These are phyloP conservation scores for Rhododendron simsii DNA, from an alignment of 148 eudicot species.

Conservation along the genomic window DNA sequence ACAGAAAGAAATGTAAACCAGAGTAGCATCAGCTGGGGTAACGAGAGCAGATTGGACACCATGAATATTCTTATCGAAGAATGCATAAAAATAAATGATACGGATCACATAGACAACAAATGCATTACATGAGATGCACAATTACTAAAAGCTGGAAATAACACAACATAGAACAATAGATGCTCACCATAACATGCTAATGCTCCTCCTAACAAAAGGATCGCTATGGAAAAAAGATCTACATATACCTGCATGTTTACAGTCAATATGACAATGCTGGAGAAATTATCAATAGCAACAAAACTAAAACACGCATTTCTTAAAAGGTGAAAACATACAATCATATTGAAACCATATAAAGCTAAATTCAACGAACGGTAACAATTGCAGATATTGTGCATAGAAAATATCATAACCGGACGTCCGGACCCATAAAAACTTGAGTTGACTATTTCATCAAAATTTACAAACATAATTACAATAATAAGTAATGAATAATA, in stretches of 20 bases:
- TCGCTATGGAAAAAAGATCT: slow-evolving; percentile 51
- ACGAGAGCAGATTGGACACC: not conserved
- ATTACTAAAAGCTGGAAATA: not conserved
- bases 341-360: not conserved
- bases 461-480: not conserved
- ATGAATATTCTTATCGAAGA: not conserved
- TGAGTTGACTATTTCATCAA: not conserved
- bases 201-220: slow-evolving; percentile 78
- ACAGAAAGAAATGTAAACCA: not conserved
- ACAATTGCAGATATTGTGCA: not conserved
- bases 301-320: not conserved
- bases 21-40: not conserved
- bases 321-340: not conserved
- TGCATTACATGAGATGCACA: not conserved
- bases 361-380: not conserved
- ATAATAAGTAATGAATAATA: not conserved
- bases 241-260: slow-evolving; percentile 72
- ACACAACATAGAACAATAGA: slow-evolving; percentile 5
- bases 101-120: not conserved
- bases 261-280: not conserved
- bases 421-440: not conserved
- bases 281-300: slow-evolving; percentile 3
- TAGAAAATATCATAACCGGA: not conserved
- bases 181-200: slow-evolving; percentile 86
- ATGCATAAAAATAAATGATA: not conserved